Evolutionary conservation across 139 green algal species (phyloP), one percentile per base, ranked within the genome.

Genomic region (Raphidocelis subcapitata): DNA sequence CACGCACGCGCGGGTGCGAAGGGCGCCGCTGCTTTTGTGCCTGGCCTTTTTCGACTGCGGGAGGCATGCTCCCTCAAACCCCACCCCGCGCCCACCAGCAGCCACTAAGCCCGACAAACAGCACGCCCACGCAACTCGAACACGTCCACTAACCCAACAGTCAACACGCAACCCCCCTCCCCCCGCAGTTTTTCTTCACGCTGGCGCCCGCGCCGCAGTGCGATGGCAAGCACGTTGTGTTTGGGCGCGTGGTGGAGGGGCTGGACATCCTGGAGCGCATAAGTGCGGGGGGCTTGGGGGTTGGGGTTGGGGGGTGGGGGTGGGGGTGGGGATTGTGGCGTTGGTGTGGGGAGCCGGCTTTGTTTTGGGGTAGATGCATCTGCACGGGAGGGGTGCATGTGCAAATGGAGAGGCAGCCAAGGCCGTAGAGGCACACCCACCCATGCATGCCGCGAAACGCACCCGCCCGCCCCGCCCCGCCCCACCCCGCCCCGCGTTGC

Each of bases 201-300:
- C 71, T 97, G 14, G 87, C 47, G 3, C 26, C 86, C 20, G 82
- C 84, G 3, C 86, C 86, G 1, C 75, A 92, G 67, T 90, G 88
- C 36, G 86, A 97, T 62, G 89, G 83, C 33, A 96, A 97, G 82
- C 93, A 97, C 72, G 88, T 96, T 2, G 87, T 96, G n/a, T 85
- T 96, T 44, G 92, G 92, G 8, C 65, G 72, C n/a, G 90, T 96
- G 15, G 62, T 92, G 24, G 85, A 93, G 61, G 93, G 90, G 0
- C 57, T 93, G 31, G 84, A 94, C 0, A 73, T 97, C 36, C 67
- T 96, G 28, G 41, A 83, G 28, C 71, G 76, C 5, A 94, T 96
- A 69, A 84, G 87, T 90, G 79, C 49, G 68, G 35, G 18, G 52
- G 26, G 23, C 35, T n/a, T 1, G 35, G 8, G 51, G 36, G 31